Percentiles rank a stretch among this genome's conserved stretches.
Conservation (phyloP, 108 stramenopile genomes). For the Cyclotella choctawhatcheeana region DNA sequence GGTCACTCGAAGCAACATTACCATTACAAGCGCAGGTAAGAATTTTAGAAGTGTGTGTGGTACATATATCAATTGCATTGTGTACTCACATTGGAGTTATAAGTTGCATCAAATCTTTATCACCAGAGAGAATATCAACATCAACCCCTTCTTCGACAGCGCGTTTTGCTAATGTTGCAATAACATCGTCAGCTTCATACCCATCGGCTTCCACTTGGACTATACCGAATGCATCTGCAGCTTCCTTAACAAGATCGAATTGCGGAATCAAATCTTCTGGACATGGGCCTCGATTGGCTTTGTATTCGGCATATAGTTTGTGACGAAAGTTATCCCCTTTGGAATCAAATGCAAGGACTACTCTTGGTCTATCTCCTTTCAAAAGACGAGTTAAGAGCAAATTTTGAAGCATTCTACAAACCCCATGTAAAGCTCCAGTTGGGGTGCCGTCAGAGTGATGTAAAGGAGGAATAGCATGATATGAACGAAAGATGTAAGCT, state of each 20-base stretch:
- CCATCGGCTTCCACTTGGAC: slow-evolving; percentile 72
- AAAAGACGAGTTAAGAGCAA: slow-evolving; percentile 62
- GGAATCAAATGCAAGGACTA: slow-evolving; percentile 85
- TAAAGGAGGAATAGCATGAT: slow-evolving; percentile 85
- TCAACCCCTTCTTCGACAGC: slow-evolving; percentile 69
- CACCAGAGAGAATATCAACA: slow-evolving; percentile 78
- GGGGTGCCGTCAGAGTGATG: slow-evolving; percentile 87
- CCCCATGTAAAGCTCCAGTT: slow-evolving; percentile 83
- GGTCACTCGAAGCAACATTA: slow-evolving; percentile 3
- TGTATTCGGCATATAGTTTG: slow-evolving; percentile 82
- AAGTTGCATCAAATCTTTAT: slow-evolving; percentile 93
- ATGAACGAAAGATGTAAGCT: slow-evolving; percentile 87
- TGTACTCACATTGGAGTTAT: slow-evolving; percentile 56
- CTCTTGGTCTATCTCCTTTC: slow-evolving; percentile 69
- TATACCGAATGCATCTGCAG: slow-evolving; percentile 84
- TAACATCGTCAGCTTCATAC: slow-evolving; percentile 93
- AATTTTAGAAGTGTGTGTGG: neutral
- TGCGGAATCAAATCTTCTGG: slow-evolving; percentile 89
- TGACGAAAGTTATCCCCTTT: slow-evolving; percentile 72
- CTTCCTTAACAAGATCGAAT: slow-evolving; percentile 74
- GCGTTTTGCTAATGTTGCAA: slow-evolving; percentile 77
- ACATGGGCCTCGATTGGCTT: slow-evolving; percentile 76
- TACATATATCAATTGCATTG: neutral
- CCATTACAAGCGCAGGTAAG: too few relatives aligned
- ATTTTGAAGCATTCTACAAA: slow-evolving; percentile 89